Conservation (phyloP, 2,329 filamentous ascomycete species). For the Lasiodiplodia theobromae region DNA sequence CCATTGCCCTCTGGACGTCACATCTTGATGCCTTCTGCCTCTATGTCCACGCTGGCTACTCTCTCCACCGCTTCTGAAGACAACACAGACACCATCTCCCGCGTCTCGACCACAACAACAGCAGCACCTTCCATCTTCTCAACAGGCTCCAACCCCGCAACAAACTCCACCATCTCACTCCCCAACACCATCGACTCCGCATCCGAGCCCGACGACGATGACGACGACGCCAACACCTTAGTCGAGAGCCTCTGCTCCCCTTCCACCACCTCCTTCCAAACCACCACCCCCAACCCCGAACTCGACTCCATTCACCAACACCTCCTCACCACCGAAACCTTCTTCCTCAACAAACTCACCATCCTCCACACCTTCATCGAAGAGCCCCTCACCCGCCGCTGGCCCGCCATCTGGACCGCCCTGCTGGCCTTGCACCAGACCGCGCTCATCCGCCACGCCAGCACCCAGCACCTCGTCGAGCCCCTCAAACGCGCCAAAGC, state of each 20-base stretch:
- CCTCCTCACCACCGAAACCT: conserved; percentile 7
- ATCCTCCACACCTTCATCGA: conserved; percentile 40
- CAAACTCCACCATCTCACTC: conserved; percentile 9
- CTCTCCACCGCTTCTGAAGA: not conserved
- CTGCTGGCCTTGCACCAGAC: conserved; percentile 36
- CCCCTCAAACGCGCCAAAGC: conserved; percentile 34
- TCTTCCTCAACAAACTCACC: conserved; percentile 31
- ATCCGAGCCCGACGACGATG: conserved; percentile 16
- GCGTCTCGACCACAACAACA: conserved; percentile 3
- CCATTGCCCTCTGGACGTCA: conserved; percentile 10
- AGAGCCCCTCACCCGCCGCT: conserved; percentile 37
- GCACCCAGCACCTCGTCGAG: conserved; percentile 36
- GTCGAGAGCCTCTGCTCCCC: conserved; percentile 33
- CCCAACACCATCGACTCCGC: conserved; percentile 18
- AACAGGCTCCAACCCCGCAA: not conserved
- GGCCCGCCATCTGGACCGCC: conserved; percentile 39
- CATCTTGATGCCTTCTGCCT: conserved; percentile 4
- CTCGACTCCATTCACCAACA: not conserved
- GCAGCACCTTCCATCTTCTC: conserved; percentile 8
- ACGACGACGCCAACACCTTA: conserved; percentile 31
- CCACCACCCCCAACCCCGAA: not conserved
- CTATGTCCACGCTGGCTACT: not conserved
- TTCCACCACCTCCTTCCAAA: not conserved
- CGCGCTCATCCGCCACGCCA: conserved; percentile 34
- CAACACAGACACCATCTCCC: not conserved